A percentile compares a stretch with the other conserved stretches of the same genome.
These are phyloP conservation scores for Plantago ovata DNA, from an alignment of 257 asterid species.

Conservation along the genomic window DNA sequence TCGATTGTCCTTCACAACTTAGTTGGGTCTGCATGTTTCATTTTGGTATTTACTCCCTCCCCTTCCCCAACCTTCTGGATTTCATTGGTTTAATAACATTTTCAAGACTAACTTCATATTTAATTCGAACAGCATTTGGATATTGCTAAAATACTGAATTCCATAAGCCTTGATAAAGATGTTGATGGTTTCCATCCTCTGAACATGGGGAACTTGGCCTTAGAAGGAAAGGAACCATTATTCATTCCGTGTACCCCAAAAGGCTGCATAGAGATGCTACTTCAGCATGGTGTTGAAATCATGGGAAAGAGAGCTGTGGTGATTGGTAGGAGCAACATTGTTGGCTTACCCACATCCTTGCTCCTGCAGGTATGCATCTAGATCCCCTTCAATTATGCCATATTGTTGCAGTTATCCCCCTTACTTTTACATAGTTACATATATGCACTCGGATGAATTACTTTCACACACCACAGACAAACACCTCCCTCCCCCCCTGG, in stretches of 20 bases:
- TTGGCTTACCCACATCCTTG: conserved; percentile 76
- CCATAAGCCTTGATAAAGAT: conserved; percentile 55
- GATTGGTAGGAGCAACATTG: conserved; percentile 85
- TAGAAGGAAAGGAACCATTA: conserved; percentile 65
- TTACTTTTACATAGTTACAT: neutral
- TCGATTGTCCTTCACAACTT: too few relatives aligned
- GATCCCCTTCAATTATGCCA: conserved; percentile 1
- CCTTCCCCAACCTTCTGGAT: too few relatives aligned
- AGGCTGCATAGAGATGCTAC: conserved; percentile 67
- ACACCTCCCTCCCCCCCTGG: too few relatives aligned
- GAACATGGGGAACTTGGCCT: conserved; percentile 60
- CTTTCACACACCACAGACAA: too few relatives aligned
- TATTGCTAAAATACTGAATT: conserved; percentile 41
- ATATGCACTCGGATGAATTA: neutral
- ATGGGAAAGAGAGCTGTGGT: conserved; percentile 66
- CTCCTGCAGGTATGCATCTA: conserved; percentile 59
- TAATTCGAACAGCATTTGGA: conserved; percentile 54
- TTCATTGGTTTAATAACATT: conserved; percentile 3
- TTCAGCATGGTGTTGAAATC: conserved; percentile 52
- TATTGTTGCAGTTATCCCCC: neutral
- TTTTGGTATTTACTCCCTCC: too few relatives aligned
- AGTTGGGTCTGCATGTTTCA: too few relatives aligned
- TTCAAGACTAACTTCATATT: conserved; percentile 20
- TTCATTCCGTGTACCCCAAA: conserved; percentile 72
- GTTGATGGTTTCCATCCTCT: conserved; percentile 76